These are phyloP conservation scores for Nidularia sp. DNA, from an alignment of 768 basidiomycete genomes.

Conservation along the genomic window DNA sequence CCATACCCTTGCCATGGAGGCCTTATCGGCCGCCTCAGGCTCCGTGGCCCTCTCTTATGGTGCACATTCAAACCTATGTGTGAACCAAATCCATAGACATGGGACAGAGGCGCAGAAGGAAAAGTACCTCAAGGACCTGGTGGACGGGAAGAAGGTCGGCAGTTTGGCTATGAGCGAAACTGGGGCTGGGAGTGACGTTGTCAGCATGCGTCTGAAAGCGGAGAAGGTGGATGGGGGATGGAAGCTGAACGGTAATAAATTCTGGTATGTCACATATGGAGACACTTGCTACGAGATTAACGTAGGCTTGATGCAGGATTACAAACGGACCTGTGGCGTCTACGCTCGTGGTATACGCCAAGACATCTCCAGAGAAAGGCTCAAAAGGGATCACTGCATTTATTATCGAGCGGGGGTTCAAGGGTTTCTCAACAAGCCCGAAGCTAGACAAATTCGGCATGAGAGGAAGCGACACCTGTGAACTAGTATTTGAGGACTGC, in stretches of 20 bases:
- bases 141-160: conserved; percentile 81
- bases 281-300: background rate
- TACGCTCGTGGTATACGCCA: conserved; percentile 90
- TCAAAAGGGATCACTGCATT: conserved; percentile 93
- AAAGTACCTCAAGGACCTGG: conserved; percentile 79
- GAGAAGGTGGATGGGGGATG: conserved; percentile 76
- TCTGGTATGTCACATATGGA: conserved; percentile 61
- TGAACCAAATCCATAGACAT: conserved; percentile 81
- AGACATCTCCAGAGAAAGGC: conserved; percentile 70
- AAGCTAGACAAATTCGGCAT: conserved; percentile 96
- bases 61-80: conserved; percentile 88
- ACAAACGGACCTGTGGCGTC: conserved; percentile 92
- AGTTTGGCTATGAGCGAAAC: conserved; percentile 94
- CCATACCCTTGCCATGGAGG: conserved; percentile 93
- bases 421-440: conserved; percentile 84
- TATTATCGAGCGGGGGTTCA: conserved; percentile 77
- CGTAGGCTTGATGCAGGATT: conserved; percentile 54
- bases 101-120: conserved; percentile 80
- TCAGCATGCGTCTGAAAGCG: conserved; percentile 85
- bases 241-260: conserved; percentile 85
- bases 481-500: conserved; percentile 88
- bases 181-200: conserved; percentile 91
- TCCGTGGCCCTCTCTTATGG: conserved; percentile 91
- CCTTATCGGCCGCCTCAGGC: conserved; percentile 84
- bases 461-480: conserved; percentile 94